phyloP scores from a whole-genome alignment of 1,139 yeast species.

The Geotrichum candidum region DNA sequence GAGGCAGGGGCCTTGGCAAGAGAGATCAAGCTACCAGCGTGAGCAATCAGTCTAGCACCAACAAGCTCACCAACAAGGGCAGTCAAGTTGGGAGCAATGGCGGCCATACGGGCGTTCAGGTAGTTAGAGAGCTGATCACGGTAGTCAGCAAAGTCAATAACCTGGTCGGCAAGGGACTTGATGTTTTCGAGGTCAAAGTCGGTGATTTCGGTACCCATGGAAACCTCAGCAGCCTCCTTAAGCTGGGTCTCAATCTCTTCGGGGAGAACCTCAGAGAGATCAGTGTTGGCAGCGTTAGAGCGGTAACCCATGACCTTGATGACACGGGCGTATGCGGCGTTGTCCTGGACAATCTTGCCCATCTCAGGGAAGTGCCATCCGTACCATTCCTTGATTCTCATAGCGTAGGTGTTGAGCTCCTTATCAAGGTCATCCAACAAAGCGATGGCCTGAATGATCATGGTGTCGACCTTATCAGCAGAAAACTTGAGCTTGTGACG shows the following conservation, averaged over 20 bases:
- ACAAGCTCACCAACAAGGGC: slow-evolving; percentile 97
- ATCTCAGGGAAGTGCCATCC: slow-evolving; percentile 99
- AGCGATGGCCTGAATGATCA: slow-evolving; percentile 98
- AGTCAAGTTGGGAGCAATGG: slow-evolving; percentile 95
- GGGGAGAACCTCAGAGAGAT: slow-evolving; percentile 84
- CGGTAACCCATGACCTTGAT: slow-evolving; percentile 92
- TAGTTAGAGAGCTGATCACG: slow-evolving; percentile 83
- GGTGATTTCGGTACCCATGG: slow-evolving; percentile 98
- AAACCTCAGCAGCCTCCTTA: slow-evolving; percentile 85
- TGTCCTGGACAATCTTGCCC: slow-evolving; percentile 91
- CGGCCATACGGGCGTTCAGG: slow-evolving; percentile 91
- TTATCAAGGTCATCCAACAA: slow-evolving; percentile 93
- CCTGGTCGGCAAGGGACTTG: slow-evolving; percentile 86
- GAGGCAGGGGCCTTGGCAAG: slow-evolving; percentile 98
- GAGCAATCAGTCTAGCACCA: slow-evolving; percentile 97
- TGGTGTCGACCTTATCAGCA: slow-evolving; percentile 96
- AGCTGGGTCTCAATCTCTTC: slow-evolving; percentile 52
- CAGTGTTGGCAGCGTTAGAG: slow-evolving; percentile 83
- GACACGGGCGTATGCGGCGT: slow-evolving; percentile 60
- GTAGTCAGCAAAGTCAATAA: slow-evolving; percentile 87
- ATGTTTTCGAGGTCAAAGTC: slow-evolving; percentile 91
- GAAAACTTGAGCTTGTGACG: slow-evolving; percentile 96
- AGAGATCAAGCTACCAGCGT: slow-evolving; percentile 95
- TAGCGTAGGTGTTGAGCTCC: slow-evolving; percentile 94
- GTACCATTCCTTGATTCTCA: slow-evolving; percentile 99